Evolutionary conservation across 148 eudicot genomes (phyloP).

Genomic region (Beta vulgaris): DNA sequence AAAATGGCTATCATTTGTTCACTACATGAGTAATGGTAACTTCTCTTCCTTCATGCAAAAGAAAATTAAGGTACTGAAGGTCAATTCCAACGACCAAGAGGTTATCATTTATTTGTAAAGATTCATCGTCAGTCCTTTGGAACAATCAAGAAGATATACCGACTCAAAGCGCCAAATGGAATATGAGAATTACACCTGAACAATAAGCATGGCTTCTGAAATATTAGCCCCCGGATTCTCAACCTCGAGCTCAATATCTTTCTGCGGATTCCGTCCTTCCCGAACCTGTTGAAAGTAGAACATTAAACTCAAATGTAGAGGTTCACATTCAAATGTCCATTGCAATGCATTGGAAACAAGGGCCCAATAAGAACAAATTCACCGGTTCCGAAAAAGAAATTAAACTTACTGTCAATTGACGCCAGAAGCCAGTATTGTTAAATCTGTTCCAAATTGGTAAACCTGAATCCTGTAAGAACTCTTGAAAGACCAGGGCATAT

Average conservation of each 20-base stretch:
- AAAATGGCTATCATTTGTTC: neutral
- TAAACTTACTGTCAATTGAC: slow-evolving; percentile 85
- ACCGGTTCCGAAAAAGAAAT: neutral
- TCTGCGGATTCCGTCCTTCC: slow-evolving; percentile 59
- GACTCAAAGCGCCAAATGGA: neutral
- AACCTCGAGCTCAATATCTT: slow-evolving; percentile 21
- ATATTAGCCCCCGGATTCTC: slow-evolving; percentile 40
- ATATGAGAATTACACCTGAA: slow-evolving; percentile 58
- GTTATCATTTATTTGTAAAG: neutral
- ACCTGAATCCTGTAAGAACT: slow-evolving; percentile 65
- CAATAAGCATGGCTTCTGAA: slow-evolving; percentile 77
- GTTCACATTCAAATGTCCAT: slow-evolving; percentile 12
- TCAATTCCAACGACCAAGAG: neutral
- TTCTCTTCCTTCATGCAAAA: neutral
- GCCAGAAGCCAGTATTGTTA: slow-evolving; percentile 92
- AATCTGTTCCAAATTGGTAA: slow-evolving; percentile 91
- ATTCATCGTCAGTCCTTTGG: too few relatives aligned
- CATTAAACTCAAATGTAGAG: neutral
- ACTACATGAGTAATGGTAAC: neutral
- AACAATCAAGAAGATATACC: neutral
- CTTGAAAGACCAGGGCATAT: slow-evolving; percentile 76
- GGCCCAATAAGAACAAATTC: slow-evolving; percentile 1
- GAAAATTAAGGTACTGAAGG: neutral
- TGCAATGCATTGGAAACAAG: slow-evolving; percentile 5
- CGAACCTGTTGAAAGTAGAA: slow-evolving; percentile 53